A percentile compares a stretch with the other conserved stretches of the same genome.
Evolutionary conservation across 495 filamentous ascomycete genomes (phyloP).

Genomic region (Oidiodendron maius): DNA sequence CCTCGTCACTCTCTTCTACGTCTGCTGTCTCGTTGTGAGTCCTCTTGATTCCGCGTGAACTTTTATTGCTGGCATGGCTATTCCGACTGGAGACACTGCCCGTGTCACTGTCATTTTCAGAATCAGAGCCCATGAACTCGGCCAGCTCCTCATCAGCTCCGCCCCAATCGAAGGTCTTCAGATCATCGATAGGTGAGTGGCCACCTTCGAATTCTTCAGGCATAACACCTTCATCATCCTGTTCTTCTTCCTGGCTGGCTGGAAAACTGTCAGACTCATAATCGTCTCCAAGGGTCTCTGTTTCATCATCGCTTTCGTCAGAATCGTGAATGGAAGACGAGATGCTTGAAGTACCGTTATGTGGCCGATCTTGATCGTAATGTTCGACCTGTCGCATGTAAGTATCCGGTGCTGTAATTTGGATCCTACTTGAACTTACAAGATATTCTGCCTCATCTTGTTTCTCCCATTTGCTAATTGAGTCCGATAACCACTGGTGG

Average conservation of each 20-base stretch:
- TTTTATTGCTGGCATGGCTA: conserved; percentile 26
- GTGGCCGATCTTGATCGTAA: conserved; percentile 52
- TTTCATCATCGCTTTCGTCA: conserved; percentile 29
- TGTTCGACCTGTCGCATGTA: conserved; percentile 37
- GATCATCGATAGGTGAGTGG: conserved; percentile 44
- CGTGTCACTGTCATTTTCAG: conserved; percentile 20
- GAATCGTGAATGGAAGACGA: conserved; percentile 17
- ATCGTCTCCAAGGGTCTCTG: conserved; percentile 11
- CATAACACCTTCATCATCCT: conserved; percentile 30
- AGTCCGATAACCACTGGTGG: conserved; percentile 82
- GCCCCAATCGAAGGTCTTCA: conserved; percentile 53
- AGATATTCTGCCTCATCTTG: conserved; percentile 72
- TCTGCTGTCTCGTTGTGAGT: conserved; percentile 28
- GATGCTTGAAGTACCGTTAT: conserved; percentile 10
- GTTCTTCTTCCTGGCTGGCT: conserved; percentile 41
- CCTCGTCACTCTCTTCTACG: conserved; percentile 23
- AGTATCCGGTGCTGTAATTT: neutral
- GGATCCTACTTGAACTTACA: conserved; percentile 12
- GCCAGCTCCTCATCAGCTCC: conserved; percentile 66
- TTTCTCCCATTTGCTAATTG: conserved; percentile 69
- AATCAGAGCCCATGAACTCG: conserved; percentile 59
- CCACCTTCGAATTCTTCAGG: conserved; percentile 45
- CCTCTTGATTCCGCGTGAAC: conserved; percentile 31
- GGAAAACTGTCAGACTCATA: conserved; percentile 43
- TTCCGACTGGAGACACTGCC: conserved; percentile 13